Base-by-base conservation (phyloP, 192 early-diverging fungal species). In the Diversispora eburnea region DNA sequence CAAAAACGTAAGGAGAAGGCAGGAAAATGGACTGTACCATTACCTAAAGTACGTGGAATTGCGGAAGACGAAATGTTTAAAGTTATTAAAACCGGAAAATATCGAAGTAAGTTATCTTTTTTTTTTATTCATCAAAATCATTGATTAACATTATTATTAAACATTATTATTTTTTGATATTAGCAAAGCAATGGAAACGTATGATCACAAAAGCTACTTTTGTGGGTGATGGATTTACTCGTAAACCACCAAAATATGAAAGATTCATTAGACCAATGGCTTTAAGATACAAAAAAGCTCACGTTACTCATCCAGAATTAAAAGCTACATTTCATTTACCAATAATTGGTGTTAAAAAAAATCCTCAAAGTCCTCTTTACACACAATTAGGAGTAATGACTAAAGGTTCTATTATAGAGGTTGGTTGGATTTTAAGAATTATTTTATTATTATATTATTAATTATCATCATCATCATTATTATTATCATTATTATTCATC, bases 1-100 rank as follows among this genome's bases (percentile, higher is more conserved):
- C 97, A 99, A 81, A 99, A 99, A 89, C 89, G 97, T 69, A 99
- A 97, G 88, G 97, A 99, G 83, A 98, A 98, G 88, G 96, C 96
- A 19, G 96, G 95, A 43, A 98, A 98, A 81, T 96, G 95, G 97
- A 84, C 86, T 49, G 97, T 99, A 13, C 97, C 97, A 25, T 77
- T 99, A 78, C 97, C 97, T 73, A 97, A 96, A 84, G 97, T 99
- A 39, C 93, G 94, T 72, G 97, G 95, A 65, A 95, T 99, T 86
- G 95, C 96, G 65, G 97, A 99, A 81, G 97, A 97, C 71, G 97
- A 99, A 84, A 96, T 99, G 85, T 98, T 98, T 86, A 95, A 95
- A 86, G 97, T 99, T 6, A 81, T 96, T 67, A 94, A 94, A 79
- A 94, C 93, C 3, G 97, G 97, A 58, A 97, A 96, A 86, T 86